Evolutionary conservation across 352 stramenopile genomes (phyloP).

Genomic region (Globisporangium heterothallicum): DNA sequence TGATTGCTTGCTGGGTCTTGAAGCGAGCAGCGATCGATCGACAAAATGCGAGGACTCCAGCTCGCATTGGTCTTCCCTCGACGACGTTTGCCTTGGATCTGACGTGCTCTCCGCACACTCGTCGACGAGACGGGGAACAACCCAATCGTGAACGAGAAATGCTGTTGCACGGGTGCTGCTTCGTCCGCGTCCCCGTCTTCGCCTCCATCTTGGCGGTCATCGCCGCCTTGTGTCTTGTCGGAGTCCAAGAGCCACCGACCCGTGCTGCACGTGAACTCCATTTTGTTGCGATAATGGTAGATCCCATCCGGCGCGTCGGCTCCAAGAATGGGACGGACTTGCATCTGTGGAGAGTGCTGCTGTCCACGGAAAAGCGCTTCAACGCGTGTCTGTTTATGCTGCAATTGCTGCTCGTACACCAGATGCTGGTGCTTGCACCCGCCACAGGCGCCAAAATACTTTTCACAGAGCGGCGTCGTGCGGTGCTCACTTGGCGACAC

Average conservation of each 20-base stretch:
- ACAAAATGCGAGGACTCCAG: constrained; percentile 66
- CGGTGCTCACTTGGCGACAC: constrained; percentile 27
- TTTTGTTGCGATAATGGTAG: constrained; percentile 78
- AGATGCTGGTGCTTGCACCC: constrained; percentile 73
- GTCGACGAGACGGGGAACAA: constrained; percentile 59
- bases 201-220: too few species aligned
- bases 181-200: background rate
- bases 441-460: constrained; percentile 62
- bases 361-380: constrained; percentile 26
- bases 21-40: constrained; percentile 53
- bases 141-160: constrained; percentile 53
- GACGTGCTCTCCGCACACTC: constrained; percentile 31
- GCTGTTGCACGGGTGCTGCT: background rate
- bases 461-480: constrained; percentile 31
- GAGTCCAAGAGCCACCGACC: constrained; percentile 55
- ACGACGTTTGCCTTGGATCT: constrained; percentile 29
- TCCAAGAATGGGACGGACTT: constrained; percentile 39
- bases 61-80: constrained; percentile 21
- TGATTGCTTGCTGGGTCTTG: constrained; percentile 38
- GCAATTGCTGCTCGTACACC: constrained; percentile 43
- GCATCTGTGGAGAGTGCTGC: constrained; percentile 23
- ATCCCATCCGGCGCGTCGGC: constrained; percentile 5
- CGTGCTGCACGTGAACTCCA: constrained; percentile 79
- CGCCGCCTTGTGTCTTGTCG: constrained; percentile 27
- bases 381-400: constrained; percentile 60